Base-by-base conservation (phyloP, 2,329 filamentous ascomycete species). In the Amesomyces nigricolor region DNA sequence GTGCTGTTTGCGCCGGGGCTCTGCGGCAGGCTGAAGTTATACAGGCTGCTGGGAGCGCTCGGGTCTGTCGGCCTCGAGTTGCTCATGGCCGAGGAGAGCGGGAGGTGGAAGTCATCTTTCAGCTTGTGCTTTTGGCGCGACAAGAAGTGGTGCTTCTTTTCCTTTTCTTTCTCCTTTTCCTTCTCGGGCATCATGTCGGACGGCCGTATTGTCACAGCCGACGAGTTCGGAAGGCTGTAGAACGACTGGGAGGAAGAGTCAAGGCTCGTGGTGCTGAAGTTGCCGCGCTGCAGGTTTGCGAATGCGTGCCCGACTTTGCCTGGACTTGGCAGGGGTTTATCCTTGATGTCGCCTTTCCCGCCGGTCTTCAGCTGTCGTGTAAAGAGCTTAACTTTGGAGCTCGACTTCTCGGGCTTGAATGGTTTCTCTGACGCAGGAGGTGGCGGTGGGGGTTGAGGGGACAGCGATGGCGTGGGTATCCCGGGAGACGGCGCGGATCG, bases 351-450 rank as follows among this genome's bases (percentile, higher is more conserved):
- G 37, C 82, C 79, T 67, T 87, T 89, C 55, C 84, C 82, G 49
- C 81, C 80, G 63, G 90, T 88, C 71, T 86, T 90, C 65, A 87
- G 86, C 0, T 87, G 87, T 49, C 88, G 81, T 6, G 86, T 89
- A 67, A 91, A 91, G 29, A 92, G 76, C 73, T 92, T 92, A 68
- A 89, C 87, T 71, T 90, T 91, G 58, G 84, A 84, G 70, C 88
- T 88, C 58, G 84, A 84, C 70, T 89, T 88, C 64, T 89, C 85
- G 29, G 80, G 75, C 63, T 82, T 81, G 32, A 68, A 65, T 19
- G 79, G 78, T 68, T 87, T 85, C 62, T 87, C 84, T 2, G 76
- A 71, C 44, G 73, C 72, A 10, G 69, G 69, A 30, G 71, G 67
- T 19, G 71, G 75, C 19, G 68, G 69, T 35, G 70, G 76, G 53